phyloP scores from a whole-genome alignment of 2,329 filamentous ascomycete species.

The Ceratocystis smalleyi region DNA sequence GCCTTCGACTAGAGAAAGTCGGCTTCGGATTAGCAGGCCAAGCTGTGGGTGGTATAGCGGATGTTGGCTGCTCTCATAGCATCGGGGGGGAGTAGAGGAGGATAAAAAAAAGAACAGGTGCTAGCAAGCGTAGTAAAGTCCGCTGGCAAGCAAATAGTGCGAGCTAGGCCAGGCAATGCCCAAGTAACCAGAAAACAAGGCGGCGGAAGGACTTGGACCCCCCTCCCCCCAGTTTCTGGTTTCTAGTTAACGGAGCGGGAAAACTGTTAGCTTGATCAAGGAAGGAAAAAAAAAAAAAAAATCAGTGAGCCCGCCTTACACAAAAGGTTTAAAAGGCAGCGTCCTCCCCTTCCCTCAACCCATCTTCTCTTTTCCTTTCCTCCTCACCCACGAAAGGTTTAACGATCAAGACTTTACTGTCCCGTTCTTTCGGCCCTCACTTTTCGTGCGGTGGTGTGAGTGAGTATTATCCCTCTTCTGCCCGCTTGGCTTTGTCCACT shows the following conservation, averaged over 20 bases:
- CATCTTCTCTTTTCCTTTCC: conserved; percentile 25
- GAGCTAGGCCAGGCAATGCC: background rate
- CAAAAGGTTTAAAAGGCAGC: conserved; percentile 10
- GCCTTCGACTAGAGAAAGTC: no score
- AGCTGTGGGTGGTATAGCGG: background rate
- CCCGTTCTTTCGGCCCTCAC: conserved; percentile 25
- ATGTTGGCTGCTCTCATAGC: background rate
- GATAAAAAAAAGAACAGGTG: background rate
- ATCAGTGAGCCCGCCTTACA: conserved; percentile 4
- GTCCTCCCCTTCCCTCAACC: conserved; percentile 8
- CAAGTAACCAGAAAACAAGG: background rate
- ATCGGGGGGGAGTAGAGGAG: background rate
- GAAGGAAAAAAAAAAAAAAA: conserved; percentile 1
- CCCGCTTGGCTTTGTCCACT: conserved; percentile 24
- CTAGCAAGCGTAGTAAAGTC: background rate
- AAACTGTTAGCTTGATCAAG: conserved; percentile 2
- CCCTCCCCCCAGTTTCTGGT: background rate
- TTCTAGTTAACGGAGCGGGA: conserved; percentile 1
- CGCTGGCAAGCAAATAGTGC: background rate
- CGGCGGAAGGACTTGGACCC: conserved; percentile 1
- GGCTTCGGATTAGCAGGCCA: no score
- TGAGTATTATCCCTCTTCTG: conserved; percentile 17
- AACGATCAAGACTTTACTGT: conserved; percentile 21
- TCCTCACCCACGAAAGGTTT: conserved; percentile 35
- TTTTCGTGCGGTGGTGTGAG: conserved; percentile 32